Percentiles rank a stretch among this genome's conserved stretches.
phyloP scores from a whole-genome alignment of 192 early-diverging fungal species.

The Umbelopsis vinacea region DNA sequence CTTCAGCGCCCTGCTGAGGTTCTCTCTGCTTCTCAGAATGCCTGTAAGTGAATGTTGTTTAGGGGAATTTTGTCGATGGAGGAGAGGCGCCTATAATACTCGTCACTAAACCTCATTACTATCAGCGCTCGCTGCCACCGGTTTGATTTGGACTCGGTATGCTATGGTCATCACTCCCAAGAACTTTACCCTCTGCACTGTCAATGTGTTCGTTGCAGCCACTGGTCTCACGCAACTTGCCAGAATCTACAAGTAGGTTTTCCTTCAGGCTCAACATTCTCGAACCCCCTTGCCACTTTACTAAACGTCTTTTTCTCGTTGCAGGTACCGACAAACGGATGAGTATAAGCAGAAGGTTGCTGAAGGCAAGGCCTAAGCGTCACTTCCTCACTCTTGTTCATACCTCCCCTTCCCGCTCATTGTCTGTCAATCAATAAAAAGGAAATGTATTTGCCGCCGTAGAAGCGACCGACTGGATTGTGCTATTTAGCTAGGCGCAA shows the following conservation, averaged over 20 bases:
- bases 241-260: conserved; percentile 75
- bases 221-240: conserved; percentile 88
- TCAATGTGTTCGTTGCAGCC: conserved; percentile 92
- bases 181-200: conserved; percentile 88
- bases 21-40: conserved; percentile 82
- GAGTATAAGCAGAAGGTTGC: conserved; percentile 44
- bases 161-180: conserved; percentile 91
- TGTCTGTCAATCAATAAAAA: not conserved
- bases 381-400: not conserved
- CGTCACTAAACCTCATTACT: too few relatives aligned
- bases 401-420: not conserved
- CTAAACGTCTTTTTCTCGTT: not conserved
- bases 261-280: not conserved
- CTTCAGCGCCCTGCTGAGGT: conserved; percentile 88
- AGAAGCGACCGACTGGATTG: too few relatives aligned
- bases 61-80: not conserved
- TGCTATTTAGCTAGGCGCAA: too few relatives aligned
- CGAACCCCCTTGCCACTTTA: not conserved
- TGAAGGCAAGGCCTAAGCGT: conserved; percentile 7
- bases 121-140: conserved; percentile 87
- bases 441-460: not conserved
- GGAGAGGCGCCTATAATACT: too few relatives aligned
- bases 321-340: conserved; percentile 46
- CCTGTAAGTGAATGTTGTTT: conserved; percentile 49
- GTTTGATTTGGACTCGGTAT: conserved; percentile 98